Evolutionary conservation across 495 filamentous ascomycete genomes (phyloP), one percentile per base, ranked within the genome.

Genomic region (Lepraria neglecta): DNA sequence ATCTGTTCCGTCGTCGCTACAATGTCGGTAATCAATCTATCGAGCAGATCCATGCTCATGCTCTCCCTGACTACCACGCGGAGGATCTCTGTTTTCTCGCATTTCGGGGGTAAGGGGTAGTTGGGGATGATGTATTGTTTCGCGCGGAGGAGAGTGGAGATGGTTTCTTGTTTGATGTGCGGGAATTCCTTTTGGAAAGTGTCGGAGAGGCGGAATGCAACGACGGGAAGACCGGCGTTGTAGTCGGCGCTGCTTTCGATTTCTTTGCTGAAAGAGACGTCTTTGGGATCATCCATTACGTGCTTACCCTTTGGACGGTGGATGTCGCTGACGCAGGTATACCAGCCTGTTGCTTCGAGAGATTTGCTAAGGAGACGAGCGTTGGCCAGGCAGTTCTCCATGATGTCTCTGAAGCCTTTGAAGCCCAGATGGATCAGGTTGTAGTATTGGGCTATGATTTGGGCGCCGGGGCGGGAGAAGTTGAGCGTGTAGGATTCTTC

Each of bases 121-220:
- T 88, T 89, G 31, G 86, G 87, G 63, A 90, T 84, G 63, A 89
- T 89, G 73, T 88, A 89, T 71, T 88, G 86, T 60, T 84, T 85
- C 6, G 81, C 82, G 17, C 87, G 76, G 64, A 89, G 67, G 31
- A 90, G 70, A 3, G 85, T 80, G 40, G 80, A 85, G n/a, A 90
- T 74, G 14, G 76, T 78, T 46, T 80, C 80, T 70, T 89, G 87
- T 72, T 85, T 82, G 45, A 88, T 73, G 61, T 86, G 82, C 2
- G 85, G 81, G 71, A 77, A 88, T 43, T 82, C 70, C 56, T 74
- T 74, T 57, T 79, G 78, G 75, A 90, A 89, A 3, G 78, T 75
- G 62, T 87, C 82, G 6, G 77, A 77, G 56, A 89, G 75, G 28
- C 80, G 74, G 73, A 90, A 90, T 2, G 87, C 79, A 21, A 90